These are phyloP conservation scores for Zygosaccharomyces siamensis DNA, from an alignment of 805 yeast species.

Conservation along the genomic window DNA sequence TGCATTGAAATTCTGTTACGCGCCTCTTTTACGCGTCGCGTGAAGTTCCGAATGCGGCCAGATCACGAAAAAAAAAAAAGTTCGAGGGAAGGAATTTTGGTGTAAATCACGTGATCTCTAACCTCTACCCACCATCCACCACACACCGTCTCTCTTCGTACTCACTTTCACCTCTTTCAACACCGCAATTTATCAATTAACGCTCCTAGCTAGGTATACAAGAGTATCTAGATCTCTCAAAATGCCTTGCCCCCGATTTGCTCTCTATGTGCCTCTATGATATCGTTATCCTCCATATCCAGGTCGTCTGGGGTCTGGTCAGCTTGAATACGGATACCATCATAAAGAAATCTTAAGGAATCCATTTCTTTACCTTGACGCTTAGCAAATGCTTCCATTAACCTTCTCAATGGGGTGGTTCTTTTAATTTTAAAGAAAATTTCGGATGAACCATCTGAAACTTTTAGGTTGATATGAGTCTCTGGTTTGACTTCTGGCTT, in stretches of 20 bases:
- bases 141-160: background rate
- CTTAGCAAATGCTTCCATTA: constrained; percentile 97
- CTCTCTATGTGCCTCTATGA: constrained; percentile 94
- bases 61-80: constrained; percentile 7
- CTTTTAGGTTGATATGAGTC: constrained; percentile 89
- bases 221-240: background rate
- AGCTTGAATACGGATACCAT: constrained; percentile 84
- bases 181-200: background rate
- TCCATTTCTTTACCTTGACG: constrained; percentile 88
- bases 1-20: constrained; percentile 2
- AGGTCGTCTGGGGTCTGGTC: constrained; percentile 90
- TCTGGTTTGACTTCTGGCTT: constrained; percentile 55
- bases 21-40: constrained; percentile 8
- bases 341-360: constrained; percentile 83
- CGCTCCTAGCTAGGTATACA: constrained; percentile 1
- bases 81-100: background rate
- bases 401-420: constrained; percentile 85
- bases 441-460: constrained; percentile 89
- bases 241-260: constrained; percentile 61
- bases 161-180: background rate
- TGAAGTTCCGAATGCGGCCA: constrained; percentile 7
- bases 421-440: constrained; percentile 93
- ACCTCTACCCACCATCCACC: no score
- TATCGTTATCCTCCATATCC: constrained; percentile 93
- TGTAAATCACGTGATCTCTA: constrained; percentile 2